Base-by-base conservation (phyloP, 2,329 filamentous ascomycete species). In the Ophiostoma australiae region DNA sequence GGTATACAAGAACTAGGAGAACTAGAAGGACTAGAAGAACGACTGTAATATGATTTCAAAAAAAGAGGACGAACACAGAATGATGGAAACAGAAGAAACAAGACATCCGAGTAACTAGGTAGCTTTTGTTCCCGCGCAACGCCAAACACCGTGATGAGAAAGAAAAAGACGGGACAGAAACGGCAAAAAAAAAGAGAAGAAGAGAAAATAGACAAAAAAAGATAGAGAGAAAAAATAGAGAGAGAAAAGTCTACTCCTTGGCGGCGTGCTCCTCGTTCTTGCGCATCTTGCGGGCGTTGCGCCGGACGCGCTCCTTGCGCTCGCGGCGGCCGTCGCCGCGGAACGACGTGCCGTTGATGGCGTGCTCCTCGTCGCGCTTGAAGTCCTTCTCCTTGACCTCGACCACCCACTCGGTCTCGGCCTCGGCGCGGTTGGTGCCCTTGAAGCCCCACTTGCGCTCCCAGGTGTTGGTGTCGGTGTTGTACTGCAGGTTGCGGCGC, bases 391-490 rank as follows among this genome's bases (percentile, higher is more conserved):
- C 91, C 69, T 75, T 75, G 70, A 99, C 90, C 86, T 98, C 95
- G 72, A 97, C 92, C 76, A 97, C 83, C 91, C 94, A 97, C 77
- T 97, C 90, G 74, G 88, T 85, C 80, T 96, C 90, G 27, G 87
- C 90, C 73, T 89, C 89, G 84, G 95, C 94, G 80, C 95, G 95
- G 80, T 72, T 72, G n/a, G 69, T 67, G 73, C 91, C 94, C 83
- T 94, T 91, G 83, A 95, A 97, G 0, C 95, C 95, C 93, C 94
- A 99, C 81, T 93, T 94, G 74, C 92, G 90, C 78, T 93, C 91
- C 93, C 93, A 98, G 79, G 95, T 91, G 75, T 92, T 91, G 41
- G 84, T 91, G 72, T 85, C 88, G 81, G 97, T 92, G 80, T 98
- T 93, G 80, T 90, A 98, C 71, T 90, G 88, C 76, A 94, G 82